phyloP scores from a whole-genome alignment of 352 stramenopile species.

The Phytophthora litchii region DNA sequence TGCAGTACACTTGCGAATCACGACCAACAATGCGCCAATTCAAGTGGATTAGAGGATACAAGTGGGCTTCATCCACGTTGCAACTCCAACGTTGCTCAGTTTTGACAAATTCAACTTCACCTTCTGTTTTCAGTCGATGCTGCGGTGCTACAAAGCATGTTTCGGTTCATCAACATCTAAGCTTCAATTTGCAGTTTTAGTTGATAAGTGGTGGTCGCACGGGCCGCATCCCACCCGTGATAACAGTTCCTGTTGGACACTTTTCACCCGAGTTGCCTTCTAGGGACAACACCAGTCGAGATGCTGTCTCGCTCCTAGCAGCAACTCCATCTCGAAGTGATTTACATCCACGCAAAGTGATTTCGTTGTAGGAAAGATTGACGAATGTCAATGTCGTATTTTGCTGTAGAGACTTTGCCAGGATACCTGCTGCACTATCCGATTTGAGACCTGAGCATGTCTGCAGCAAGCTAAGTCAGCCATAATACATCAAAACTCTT shows the following conservation, averaged over 20 bases:
- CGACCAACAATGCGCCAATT: neutral
- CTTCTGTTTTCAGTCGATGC: neutral
- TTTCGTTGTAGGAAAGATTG: slow-evolving; percentile 80
- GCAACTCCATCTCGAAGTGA: slow-evolving; percentile 58
- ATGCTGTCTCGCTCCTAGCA: slow-evolving; percentile 20
- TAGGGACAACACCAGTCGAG: slow-evolving; percentile 30
- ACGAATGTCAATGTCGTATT: slow-evolving; percentile 52
- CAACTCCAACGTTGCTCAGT: slow-evolving; percentile 1
- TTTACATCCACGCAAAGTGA: slow-evolving; percentile 79
- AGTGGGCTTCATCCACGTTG: no score
- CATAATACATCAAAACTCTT: neutral
- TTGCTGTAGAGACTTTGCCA: slow-evolving; percentile 51
- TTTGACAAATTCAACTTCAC: slow-evolving; percentile 12
- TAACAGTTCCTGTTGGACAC: slow-evolving; percentile 35
- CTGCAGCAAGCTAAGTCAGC: slow-evolving; percentile 24
- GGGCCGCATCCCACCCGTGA: slow-evolving; percentile 35
- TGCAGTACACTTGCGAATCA: no score
- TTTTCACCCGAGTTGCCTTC: slow-evolving; percentile 53
- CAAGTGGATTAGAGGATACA: no score
- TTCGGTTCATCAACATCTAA: neutral
- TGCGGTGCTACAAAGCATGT: neutral
- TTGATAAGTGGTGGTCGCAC: slow-evolving; percentile 13
- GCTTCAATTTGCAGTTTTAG: slow-evolving; percentile 1
- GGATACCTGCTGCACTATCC: slow-evolving; percentile 53
- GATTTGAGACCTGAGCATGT: slow-evolving; percentile 69